phyloP scores from a whole-genome alignment of 768 basidiomycete genomes.

The Suillus occidentalis region DNA sequence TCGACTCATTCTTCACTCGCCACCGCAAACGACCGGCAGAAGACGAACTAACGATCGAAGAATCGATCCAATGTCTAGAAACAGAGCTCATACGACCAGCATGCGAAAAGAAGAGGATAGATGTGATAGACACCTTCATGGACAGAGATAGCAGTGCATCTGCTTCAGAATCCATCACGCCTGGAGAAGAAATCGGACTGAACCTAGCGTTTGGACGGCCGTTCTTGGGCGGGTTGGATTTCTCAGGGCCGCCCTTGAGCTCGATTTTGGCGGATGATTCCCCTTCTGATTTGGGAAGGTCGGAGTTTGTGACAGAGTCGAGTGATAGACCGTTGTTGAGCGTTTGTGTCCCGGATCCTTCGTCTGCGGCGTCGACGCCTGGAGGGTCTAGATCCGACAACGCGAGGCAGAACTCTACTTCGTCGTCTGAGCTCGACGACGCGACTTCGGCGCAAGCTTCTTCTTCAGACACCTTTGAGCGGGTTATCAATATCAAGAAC shows the following conservation, averaged over 20 bases:
- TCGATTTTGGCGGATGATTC: slow-evolving; percentile 30
- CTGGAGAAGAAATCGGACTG: slow-evolving; percentile 38
- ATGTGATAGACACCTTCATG: slow-evolving; percentile 42
- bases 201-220: slow-evolving; percentile 30
- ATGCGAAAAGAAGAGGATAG: slow-evolving; percentile 68
- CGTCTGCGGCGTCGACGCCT: slow-evolving; percentile 11
- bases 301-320: slow-evolving; percentile 43
- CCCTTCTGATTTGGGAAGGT: slow-evolving; percentile 21
- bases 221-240: slow-evolving; percentile 58
- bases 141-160: slow-evolving; percentile 50
- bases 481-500: slow-evolving; percentile 92
- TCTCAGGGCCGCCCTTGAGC: slow-evolving; percentile 52
- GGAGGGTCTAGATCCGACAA: neutral
- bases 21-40: slow-evolving; percentile 59
- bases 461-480: slow-evolving; percentile 52
- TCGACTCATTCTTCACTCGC: slow-evolving; percentile 79
- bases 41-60: slow-evolving; percentile 76
- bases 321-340: slow-evolving; percentile 42
- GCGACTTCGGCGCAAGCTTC: slow-evolving; percentile 25
- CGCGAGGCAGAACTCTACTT: slow-evolving; percentile 36
- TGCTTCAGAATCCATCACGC: slow-evolving; percentile 34
- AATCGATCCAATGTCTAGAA: slow-evolving; percentile 86
- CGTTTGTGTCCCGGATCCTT: slow-evolving; percentile 30
- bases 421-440: slow-evolving; percentile 50
- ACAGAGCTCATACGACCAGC: slow-evolving; percentile 72